A percentile compares a stretch with the other conserved stretches of the same genome.
phyloP scores from a whole-genome alignment of 2,329 filamentous ascomycete genomes.

The Apiospora phragmitis region DNA sequence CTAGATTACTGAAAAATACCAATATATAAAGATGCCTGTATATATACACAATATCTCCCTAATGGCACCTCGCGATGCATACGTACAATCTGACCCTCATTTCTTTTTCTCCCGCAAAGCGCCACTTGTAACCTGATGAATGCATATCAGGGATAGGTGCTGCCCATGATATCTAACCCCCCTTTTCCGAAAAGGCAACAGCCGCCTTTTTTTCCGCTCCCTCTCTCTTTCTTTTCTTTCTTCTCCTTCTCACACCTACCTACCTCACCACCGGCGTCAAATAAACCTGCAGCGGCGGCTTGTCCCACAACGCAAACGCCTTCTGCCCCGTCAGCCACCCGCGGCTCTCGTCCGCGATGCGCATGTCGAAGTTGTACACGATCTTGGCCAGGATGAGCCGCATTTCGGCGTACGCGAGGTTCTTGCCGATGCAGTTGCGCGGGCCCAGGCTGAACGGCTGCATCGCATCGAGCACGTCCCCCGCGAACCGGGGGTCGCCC shows the following conservation, averaged over 20 bases:
- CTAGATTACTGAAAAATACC: not conserved
- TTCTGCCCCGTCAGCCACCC: slow-evolving; percentile 31
- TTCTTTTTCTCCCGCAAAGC: not conserved
- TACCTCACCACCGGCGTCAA: slow-evolving; percentile 21
- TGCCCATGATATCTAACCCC: not conserved
- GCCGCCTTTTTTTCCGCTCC: not conserved
- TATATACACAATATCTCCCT: not conserved
- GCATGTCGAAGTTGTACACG: slow-evolving; percentile 38
- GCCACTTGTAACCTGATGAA: not conserved
- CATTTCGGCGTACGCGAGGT: slow-evolving; percentile 41
- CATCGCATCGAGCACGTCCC: slow-evolving; percentile 34
- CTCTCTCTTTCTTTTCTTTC: too few species aligned
- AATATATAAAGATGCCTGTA: not conserved
- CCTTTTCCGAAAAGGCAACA: not conserved
- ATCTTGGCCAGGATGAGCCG: slow-evolving; percentile 36
- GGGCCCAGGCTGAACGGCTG: slow-evolving; percentile 40
- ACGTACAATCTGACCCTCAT: not conserved
- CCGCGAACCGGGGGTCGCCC: slow-evolving; percentile 27
- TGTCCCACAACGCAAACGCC: slow-evolving; percentile 32
- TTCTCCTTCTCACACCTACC: not conserved
- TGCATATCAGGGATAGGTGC: not conserved
- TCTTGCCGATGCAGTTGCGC: slow-evolving; percentile 41
- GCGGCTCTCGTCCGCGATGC: slow-evolving; percentile 24
- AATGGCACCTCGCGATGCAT: not conserved
- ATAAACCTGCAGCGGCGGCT: slow-evolving; percentile 28